Conservation (phyloP, 83 land plant species). For the Diphasiastrum complanatum region DNA sequence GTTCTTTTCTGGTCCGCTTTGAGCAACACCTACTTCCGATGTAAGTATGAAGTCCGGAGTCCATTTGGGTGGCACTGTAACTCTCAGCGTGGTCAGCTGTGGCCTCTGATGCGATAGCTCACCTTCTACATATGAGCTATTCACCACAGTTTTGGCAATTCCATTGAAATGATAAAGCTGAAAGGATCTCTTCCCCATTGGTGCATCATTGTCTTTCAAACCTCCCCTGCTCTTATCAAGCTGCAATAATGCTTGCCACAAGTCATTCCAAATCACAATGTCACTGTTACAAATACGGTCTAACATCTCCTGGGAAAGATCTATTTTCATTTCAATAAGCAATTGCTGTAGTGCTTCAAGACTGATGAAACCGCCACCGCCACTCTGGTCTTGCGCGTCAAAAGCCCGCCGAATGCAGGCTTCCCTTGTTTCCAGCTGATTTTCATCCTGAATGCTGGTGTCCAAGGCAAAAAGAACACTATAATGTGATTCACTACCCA, state of each 20-base stretch:
- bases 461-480: conserved; percentile 83
- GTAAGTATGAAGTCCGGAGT: conserved; percentile 75
- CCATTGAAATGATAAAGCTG: conserved; percentile 95
- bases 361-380: conserved; percentile 90
- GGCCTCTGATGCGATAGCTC: conserved; percentile 71
- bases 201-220: conserved; percentile 58
- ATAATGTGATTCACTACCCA: conserved; percentile 96
- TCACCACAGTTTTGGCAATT: conserved; percentile 79
- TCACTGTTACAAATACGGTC: conserved; percentile 56
- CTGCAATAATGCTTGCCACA: conserved; percentile 81
- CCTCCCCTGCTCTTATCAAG: conserved; percentile 78
- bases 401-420: conserved; percentile 64
- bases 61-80: conserved; percentile 93
- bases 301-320: conserved; percentile 58
- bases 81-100: conserved; percentile 62
- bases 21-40: conserved; percentile 15
- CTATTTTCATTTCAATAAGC: conserved; percentile 50
- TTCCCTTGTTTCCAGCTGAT: conserved; percentile 73
- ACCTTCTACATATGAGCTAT: conserved; percentile 36
- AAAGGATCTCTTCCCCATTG: conserved; percentile 69
- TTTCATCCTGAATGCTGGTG: conserved; percentile 73
- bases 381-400: conserved; percentile 89
- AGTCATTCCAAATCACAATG: conserved; percentile 90
- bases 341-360: conserved; percentile 70
- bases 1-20: conserved; percentile 27